Conservation (phyloP, 202 grass and related monocot genomes). For the Setaria italica region DNA sequence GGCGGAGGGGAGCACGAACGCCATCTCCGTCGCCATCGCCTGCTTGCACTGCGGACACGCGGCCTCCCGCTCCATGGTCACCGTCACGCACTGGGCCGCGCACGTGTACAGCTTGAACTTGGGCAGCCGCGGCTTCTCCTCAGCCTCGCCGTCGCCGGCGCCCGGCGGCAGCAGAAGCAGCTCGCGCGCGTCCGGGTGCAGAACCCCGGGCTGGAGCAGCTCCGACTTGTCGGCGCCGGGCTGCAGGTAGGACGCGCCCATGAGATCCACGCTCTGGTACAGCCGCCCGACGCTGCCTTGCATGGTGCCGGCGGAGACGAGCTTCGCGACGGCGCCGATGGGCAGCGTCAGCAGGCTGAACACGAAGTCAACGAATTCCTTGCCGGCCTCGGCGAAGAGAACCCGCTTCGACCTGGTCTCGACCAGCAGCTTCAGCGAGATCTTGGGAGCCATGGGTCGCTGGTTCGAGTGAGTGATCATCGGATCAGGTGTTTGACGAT, state of each 20-base stretch:
- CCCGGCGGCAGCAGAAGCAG: background rate
- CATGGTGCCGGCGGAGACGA: conserved; percentile 44
- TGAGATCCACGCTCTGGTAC: conserved; percentile 53
- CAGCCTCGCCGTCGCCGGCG: background rate
- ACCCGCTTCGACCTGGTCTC: conserved; percentile 48
- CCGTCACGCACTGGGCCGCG: conserved; percentile 20
- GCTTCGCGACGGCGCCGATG: conserved; percentile 50
- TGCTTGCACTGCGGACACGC: conserved; percentile 52
- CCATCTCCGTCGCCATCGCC: conserved; percentile 33
- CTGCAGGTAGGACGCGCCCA: conserved; percentile 32
- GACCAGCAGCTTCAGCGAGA: conserved; percentile 55
- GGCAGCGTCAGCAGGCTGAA: conserved; percentile 47
- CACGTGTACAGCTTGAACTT: conserved; percentile 47
- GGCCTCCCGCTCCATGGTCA: conserved; percentile 25
- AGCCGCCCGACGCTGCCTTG: conserved; percentile 46
- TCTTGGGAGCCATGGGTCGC: conserved; percentile 40
- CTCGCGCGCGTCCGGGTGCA: conserved; percentile 15
- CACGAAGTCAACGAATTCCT: conserved; percentile 65
- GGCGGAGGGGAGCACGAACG: conserved; percentile 37
- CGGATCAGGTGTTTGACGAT: background rate
- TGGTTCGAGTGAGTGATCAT: background rate
- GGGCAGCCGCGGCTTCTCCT: background rate
- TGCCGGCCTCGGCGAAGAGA: conserved; percentile 56
- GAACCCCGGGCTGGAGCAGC: conserved; percentile 43
- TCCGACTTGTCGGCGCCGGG: conserved; percentile 36